Percentiles rank a stretch among this genome's conserved stretches.
Conservation (phyloP, 139 green algal species). For the Closterium sp. region DNA sequence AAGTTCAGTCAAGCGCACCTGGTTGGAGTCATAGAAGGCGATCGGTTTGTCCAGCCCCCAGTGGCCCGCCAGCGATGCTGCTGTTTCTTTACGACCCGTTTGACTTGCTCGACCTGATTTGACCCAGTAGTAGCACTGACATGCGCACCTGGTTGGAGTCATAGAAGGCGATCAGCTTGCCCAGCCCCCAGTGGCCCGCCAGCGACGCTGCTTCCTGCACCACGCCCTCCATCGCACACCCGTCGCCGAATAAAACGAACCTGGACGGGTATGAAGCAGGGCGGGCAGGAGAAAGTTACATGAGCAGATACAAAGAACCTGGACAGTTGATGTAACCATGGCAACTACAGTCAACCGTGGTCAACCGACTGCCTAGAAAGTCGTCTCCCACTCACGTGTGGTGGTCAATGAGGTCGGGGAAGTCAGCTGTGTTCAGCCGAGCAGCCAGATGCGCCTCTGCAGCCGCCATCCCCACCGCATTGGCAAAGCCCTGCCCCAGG, state of each 20-base stretch:
- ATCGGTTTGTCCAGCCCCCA: conserved; percentile 99
- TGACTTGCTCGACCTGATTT: too few species aligned
- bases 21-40: conserved; percentile 98
- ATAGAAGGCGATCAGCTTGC: conserved; percentile 99
- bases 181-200: conserved; percentile 96
- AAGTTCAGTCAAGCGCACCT: too few species aligned
- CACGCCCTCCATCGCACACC: conserved; percentile 99
- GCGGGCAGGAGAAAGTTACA: neutral
- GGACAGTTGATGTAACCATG: neutral
- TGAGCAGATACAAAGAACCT: neutral
- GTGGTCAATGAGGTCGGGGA: conserved; percentile 83
- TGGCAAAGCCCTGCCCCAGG: conserved; percentile 93
- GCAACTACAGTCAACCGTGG: neutral
- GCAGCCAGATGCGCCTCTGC: conserved; percentile 92
- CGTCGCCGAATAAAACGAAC: conserved; percentile 95
- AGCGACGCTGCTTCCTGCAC: conserved; percentile 94
- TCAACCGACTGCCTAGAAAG: too few species aligned
- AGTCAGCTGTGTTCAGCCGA: conserved; percentile 96
- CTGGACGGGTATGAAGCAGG: conserved; percentile 2
- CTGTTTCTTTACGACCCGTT: conserved; percentile 4
- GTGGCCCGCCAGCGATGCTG: conserved; percentile 91
- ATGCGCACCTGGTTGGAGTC: conserved; percentile 96
- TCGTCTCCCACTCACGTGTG: conserved; percentile 75
- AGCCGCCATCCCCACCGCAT: conserved; percentile 88
- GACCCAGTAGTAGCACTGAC: too few species aligned